Evolutionary conservation across 2,329 filamentous ascomycete genomes (phyloP), one percentile per base, ranked within the genome.

Genomic region (Emergomyces orientalis): DNA sequence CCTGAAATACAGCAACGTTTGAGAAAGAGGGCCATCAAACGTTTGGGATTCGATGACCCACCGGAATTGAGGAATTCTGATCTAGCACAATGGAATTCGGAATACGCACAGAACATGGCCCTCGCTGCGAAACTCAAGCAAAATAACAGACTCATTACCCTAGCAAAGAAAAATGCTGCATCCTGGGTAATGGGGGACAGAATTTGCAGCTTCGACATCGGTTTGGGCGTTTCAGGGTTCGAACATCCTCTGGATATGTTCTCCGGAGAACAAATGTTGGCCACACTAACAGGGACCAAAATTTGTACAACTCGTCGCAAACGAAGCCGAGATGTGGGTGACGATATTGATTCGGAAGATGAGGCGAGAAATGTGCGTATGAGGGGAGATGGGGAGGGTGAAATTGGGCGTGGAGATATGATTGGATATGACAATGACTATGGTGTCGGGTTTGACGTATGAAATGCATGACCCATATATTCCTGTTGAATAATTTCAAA

Each of bases 161-260:
- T 81, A 51, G 84, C 85, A 1, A 88, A 84, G 73, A 84, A 82
- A 69, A 88, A 87, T 63, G 87, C 86, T 0, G 79, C 80, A 13
- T 79, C 81, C 67, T 88, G 83, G 78, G 79, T 88, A 3, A 79
- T 83, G 64, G 83, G 82, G 5, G 71, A 76, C 57, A 85, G 85
- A 7, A 76, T 87, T 55, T 83, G 81, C 51, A 78, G 37, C 19
- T 77, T 86, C 8, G 83, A 83, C 13, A 62, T 73, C 6, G 77
- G 76, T 2, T 66, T 83, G 14, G 79, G 79, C 6, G 69, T 73
- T 13, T 71, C 74, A 2, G 71, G 70, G n/a, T 69, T 75, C 45
- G 64, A 70, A 7, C 79, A 80, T 63, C 84, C 85, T 6, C 76
- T 88, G n/a, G 75, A 77, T 14, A 78, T 80, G 63, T 88, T 87